Evolutionary conservation across 2,329 filamentous ascomycete genomes (phyloP), one percentile per base, ranked within the genome.

Genomic region (Monilinia fructicola): DNA sequence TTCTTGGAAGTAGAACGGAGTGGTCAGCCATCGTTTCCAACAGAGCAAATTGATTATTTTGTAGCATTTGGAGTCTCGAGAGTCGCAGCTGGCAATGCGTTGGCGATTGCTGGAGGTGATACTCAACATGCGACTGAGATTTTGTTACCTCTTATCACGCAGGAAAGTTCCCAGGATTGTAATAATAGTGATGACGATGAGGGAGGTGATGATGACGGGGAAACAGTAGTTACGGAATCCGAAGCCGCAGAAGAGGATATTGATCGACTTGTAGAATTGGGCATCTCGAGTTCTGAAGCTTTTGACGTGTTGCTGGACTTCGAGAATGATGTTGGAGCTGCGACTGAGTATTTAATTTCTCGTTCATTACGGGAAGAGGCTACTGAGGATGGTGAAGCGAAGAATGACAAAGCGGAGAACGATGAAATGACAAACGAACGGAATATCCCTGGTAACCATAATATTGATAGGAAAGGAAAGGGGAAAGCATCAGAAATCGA

Each of bases 391-490:
- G 26, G 21, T 58, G 21, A 42, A 21, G 40, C 16, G 42, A 18
- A 44, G 7, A 21, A 55, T 40, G 54, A 14, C 21, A 12, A 40
- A 21, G 16, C 6, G 35, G 11, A 14, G n/a, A 23, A 23, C 18
- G 48, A 3, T 21, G 16, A 56, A 38, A 21, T 23, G 16, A n/a
- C 3, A 11, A 10, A n/a, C 18, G 44, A 48, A 42, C 40, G 3
- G 40, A 52, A 26, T 26, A n/a, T 3, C 18, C 26, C 6, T n/a
- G 23, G 11, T 31, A 23, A 7, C 10, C 23, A 1, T 28, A 28
- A 14, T 23, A 16, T 7, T 52, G 48, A 52, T 28, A 52, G 48
- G 9, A 58, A 58, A 46, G 55, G 55, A 46, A 58, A 58, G 28
- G 40, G 42, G 31, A 58, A 5, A 14, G 54, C 54, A 28, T 26